Base-by-base conservation (phyloP, 495 filamentous ascomycete species). In the Tricharina praecox region DNA sequence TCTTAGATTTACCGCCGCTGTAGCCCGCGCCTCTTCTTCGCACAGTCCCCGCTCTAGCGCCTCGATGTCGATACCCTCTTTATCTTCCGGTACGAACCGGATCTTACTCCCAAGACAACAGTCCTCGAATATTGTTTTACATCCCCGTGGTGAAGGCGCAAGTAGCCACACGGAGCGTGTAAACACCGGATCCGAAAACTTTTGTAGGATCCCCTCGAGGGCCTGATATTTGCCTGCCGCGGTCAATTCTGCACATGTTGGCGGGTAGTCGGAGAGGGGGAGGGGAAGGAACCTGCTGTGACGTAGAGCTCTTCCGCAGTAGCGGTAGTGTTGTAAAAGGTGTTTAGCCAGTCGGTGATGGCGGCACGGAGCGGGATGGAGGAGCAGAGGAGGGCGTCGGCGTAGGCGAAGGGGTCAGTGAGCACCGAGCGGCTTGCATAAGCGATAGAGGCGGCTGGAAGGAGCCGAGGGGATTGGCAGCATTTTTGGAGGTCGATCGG, bases 91-190 rank as follows among this genome's bases (percentile, higher is more conserved):
- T 16, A 88, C 70, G 1, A 73, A 78, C 32, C 68, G 66, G 51
- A 87, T 53, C 23, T 71, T 69, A 5, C 71, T 70, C 3, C 62
- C 61, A 50, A 93, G 81, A 9, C 82, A 84, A 0, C 72, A 69
- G 62, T 93, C 85, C 45, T 80, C 75, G 54, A 93, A 82, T 30
- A 90, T 82, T 8, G 76, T 70, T 60, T 76, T 79, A 0, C 77
- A 82, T 16, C 85, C 66, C 54, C 76, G 77, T 54, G 88, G 90
- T 18, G 76, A 78, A 20, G 85, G 85, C 26, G 78, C 74, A 0
- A 82, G 76, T 63, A 81, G 69, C 81, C 83, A 93, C 19, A 92
- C 72, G 54, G 70, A 73, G 23, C 73, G 66, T 7, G 85, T 93
- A 53, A 76, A 80, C 1, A 66, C 56, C 0, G 83, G 80, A 60